Percentiles rank a stretch among this genome's conserved stretches.
Conservation (phyloP, 306 rosid species). For the Chamaecrista fasciculata region DNA sequence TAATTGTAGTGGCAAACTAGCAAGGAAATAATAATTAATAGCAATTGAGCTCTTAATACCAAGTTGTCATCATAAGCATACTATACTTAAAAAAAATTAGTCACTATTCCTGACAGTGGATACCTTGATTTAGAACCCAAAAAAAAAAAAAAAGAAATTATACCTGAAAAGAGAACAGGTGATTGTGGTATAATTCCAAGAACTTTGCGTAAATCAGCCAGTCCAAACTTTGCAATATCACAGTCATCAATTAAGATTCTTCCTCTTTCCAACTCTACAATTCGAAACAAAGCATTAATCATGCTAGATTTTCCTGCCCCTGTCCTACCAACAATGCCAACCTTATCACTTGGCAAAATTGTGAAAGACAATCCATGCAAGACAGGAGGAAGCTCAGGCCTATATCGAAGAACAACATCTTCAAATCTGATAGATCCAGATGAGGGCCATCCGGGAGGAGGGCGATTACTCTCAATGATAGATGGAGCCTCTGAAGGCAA, state of each 20-base stretch:
- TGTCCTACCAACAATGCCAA: conserved; percentile 94
- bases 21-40: not conserved
- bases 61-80: conserved; percentile 39
- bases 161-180: conserved; percentile 93
- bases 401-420: conserved; percentile 80
- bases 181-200: conserved; percentile 90
- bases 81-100: conserved; percentile 31
- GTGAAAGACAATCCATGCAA: conserved; percentile 70
- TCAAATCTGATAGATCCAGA: conserved; percentile 68
- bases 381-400: conserved; percentile 93
- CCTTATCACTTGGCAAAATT: conserved; percentile 69
- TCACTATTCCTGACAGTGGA: too few relatives aligned
- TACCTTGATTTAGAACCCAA: too few relatives aligned
- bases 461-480: conserved; percentile 67
- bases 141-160: too few relatives aligned
- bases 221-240: conserved; percentile 75
- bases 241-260: conserved; percentile 71
- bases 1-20: not conserved
- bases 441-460: conserved; percentile 89
- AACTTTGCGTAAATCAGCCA: conserved; percentile 76
- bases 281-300: conserved; percentile 85
- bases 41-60: conserved; percentile 41
- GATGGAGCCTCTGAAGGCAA: conserved; percentile 88
- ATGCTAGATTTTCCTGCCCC: conserved; percentile 97
- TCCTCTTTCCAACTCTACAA: conserved; percentile 85